Conservation (phyloP, 2,329 filamentous ascomycete species). For the Sclerotinia nivalis region DNA sequence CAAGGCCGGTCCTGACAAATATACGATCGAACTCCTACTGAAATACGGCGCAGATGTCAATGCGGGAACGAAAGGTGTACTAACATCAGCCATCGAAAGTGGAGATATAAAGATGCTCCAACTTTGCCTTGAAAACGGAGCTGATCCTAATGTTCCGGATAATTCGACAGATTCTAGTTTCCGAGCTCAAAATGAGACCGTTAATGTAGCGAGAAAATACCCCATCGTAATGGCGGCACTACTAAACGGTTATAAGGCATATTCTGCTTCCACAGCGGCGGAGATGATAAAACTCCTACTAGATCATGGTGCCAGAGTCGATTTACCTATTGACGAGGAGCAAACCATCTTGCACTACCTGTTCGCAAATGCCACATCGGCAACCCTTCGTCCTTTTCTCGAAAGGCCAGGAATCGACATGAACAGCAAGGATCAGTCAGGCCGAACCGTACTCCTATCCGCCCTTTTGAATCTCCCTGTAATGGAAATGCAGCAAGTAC, state of each 20-base stretch:
- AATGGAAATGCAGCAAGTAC: background rate
- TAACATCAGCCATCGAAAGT: background rate
- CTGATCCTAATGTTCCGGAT: conserved; percentile 9
- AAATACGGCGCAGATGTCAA: conserved; percentile 41
- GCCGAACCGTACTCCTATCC: background rate
- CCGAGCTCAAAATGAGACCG: background rate
- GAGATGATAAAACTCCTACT: conserved; percentile 6
- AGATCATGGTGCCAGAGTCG: conserved; percentile 10
- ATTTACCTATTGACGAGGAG: background rate
- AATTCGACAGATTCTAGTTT: background rate
- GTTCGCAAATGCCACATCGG: background rate
- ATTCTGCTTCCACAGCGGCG: background rate
- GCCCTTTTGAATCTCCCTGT: background rate
- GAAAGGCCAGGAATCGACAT: background rate
- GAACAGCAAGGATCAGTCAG: background rate
- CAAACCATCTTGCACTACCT: background rate
- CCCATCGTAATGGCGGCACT: background rate
- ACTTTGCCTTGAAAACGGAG: conserved; percentile 9
- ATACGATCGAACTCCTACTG: conserved; percentile 36
- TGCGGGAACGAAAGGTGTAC: conserved; percentile 9
- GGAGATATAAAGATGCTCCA: background rate
- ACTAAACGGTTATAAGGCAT: background rate
- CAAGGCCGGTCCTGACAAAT: conserved; percentile 5
- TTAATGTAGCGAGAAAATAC: background rate
- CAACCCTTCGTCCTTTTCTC: background rate